Evolutionary conservation across 768 basidiomycete species (phyloP).

Genomic region (Kwoniella europaea): DNA sequence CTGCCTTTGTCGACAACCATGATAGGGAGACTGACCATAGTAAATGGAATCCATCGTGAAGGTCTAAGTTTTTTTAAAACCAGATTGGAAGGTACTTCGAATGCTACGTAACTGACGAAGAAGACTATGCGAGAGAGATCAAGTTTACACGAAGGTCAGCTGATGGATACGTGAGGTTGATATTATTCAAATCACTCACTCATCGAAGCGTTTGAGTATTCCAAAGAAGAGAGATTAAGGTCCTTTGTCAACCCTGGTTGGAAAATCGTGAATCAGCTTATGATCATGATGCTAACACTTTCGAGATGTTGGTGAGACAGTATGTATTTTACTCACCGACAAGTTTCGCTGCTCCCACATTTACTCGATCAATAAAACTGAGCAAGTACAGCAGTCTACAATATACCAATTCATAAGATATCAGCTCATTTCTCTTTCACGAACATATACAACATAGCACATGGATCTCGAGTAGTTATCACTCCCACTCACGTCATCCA

Average conservation of each 20-base stretch:
- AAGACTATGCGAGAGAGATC: constrained; percentile 34
- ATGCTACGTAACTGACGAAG: constrained; percentile 56
- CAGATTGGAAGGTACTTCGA: constrained; percentile 55
- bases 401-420: not conserved
- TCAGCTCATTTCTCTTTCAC: too few relatives aligned
- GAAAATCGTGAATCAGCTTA: not conserved
- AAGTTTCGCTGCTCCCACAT: constrained; percentile 53
- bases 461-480: too few relatives aligned
- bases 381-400: constrained; percentile 22
- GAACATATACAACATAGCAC: too few relatives aligned
- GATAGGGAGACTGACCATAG: constrained; percentile 41
- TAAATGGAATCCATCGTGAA: constrained; percentile 54
- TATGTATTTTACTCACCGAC: constrained; percentile 30
- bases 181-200: constrained; percentile 29
- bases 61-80: constrained; percentile 54
- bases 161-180: not conserved
- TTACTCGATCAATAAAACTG: constrained; percentile 54
- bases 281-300: too few relatives aligned
- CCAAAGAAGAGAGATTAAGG: constrained; percentile 43
- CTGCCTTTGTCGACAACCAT: too few relatives aligned
- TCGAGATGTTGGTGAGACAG: too few relatives aligned
- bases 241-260: constrained; percentile 47
- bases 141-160: not conserved
- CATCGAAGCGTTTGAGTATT: constrained; percentile 54
- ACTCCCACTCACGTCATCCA: constrained; percentile 58